phyloP scores from a whole-genome alignment of 1,284 basidiomycete species.

The Ustilago cynodontis region DNA sequence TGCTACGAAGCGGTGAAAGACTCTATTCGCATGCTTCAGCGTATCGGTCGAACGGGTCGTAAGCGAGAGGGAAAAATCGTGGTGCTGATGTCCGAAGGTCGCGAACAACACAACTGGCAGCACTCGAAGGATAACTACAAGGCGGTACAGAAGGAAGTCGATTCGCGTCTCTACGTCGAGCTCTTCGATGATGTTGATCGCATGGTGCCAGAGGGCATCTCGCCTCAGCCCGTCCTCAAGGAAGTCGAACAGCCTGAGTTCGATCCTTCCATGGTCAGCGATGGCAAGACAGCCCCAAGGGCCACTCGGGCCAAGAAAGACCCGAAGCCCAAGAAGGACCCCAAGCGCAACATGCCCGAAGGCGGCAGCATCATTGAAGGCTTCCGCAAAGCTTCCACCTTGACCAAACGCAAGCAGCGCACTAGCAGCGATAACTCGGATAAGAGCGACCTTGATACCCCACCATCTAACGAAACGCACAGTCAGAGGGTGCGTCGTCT shows the following conservation, averaged over 20 bases:
- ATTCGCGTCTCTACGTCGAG: slow-evolving; percentile 86
- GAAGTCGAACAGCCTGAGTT: slow-evolving; percentile 74
- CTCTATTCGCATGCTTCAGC: slow-evolving; percentile 96
- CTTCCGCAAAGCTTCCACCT: slow-evolving; percentile 61
- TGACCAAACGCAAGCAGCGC: slow-evolving; percentile 35
- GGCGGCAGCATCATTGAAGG: slow-evolving; percentile 37
- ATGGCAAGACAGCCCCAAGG: slow-evolving; percentile 21
- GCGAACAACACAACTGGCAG: slow-evolving; percentile 92
- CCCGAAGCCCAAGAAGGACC: slow-evolving; percentile 58
- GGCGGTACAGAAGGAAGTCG: slow-evolving; percentile 89
- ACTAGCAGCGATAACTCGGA: slow-evolving; percentile 20
- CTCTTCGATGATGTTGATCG: slow-evolving; percentile 91
- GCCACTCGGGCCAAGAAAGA: slow-evolving; percentile 27
- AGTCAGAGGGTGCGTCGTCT: slow-evolving; percentile 33
- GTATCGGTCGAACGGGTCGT: slow-evolving; percentile 93
- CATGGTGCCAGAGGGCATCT: slow-evolving; percentile 81
- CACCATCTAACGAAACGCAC: slow-evolving; percentile 29
- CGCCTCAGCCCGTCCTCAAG: slow-evolving; percentile 83
- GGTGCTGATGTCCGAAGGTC: slow-evolving; percentile 89
- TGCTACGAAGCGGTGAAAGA: slow-evolving; percentile 98
- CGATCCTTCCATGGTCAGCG: slow-evolving; percentile 59
- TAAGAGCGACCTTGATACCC: not conserved
- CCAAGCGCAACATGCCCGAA: slow-evolving; percentile 60
- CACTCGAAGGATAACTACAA: slow-evolving; percentile 89
- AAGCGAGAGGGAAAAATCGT: slow-evolving; percentile 91